These are phyloP conservation scores for Scheffersomyces insectosa DNA, from an alignment of 1,139 yeast species.

Conservation along the genomic window DNA sequence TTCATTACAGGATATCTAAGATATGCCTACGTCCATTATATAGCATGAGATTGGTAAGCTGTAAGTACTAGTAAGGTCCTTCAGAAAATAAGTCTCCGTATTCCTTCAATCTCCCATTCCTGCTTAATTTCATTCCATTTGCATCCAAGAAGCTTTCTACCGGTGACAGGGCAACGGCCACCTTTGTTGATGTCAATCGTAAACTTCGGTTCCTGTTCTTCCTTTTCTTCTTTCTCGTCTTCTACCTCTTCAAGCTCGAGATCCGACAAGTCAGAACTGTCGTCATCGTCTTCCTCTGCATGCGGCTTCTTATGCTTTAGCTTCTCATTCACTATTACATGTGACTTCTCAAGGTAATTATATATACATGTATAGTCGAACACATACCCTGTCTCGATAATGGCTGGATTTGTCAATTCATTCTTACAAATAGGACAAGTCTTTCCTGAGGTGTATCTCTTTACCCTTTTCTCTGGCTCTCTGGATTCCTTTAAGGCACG, in stretches of 20 bases:
- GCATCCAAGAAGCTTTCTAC: constrained; percentile 71
- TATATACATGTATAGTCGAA: constrained; percentile 88
- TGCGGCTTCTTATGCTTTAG: constrained; percentile 7
- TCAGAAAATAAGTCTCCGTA: constrained; percentile 66
- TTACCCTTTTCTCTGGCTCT: constrained; percentile 10
- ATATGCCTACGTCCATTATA: too few relatives aligned
- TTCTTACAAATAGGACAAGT: constrained; percentile 75
- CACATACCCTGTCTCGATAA: constrained; percentile 88
- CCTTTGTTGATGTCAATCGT: constrained; percentile 41
- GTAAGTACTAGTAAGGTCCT: too few relatives aligned
- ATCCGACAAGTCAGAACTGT: constrained; percentile 21
- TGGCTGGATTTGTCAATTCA: constrained; percentile 73
- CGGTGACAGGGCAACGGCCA: constrained; percentile 87
- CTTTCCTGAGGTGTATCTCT: constrained; percentile 32
- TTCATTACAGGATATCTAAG: too few relatives aligned
- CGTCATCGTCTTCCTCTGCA: constrained; percentile 13
- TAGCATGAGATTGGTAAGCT: too few relatives aligned
- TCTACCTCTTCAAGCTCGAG: constrained; percentile 16
- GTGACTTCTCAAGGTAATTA: constrained; percentile 55
- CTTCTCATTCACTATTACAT: constrained; percentile 32
- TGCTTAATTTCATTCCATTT: constrained; percentile 56
- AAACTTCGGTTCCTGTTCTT: constrained; percentile 21
- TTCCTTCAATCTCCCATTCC: constrained; percentile 73
- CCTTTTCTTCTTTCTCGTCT: constrained; percentile 20
- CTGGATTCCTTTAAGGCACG: constrained; percentile 11